A percentile compares a stretch with the other conserved stretches of the same genome.
phyloP scores from a whole-genome alignment of 441 rosid species.

The Bocquillonia castaneifolia region DNA sequence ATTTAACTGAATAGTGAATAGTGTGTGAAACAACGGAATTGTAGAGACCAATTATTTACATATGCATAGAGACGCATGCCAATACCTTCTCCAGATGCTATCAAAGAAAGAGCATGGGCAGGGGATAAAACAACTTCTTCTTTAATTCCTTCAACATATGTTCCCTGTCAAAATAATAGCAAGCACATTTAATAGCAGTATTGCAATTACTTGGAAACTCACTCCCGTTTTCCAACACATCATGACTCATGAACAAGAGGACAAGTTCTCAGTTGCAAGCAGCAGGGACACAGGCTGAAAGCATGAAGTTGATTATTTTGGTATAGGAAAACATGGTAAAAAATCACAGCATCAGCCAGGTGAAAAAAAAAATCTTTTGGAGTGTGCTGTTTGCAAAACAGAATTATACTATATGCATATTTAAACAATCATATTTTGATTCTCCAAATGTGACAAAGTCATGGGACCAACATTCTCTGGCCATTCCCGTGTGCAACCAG shows the following conservation, averaged over 20 bases:
- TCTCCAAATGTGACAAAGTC: background rate
- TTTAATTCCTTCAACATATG: slow-evolving; percentile 61
- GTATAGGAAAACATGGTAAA: background rate
- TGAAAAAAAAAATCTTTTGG: background rate
- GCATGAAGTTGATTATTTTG: background rate
- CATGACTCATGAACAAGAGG: background rate
- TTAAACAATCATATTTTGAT: background rate
- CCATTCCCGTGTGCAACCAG: background rate
- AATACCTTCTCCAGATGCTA: slow-evolving; percentile 79
- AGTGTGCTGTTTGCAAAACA: background rate
- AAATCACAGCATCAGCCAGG: background rate
- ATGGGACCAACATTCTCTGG: no score
- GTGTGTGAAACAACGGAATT: background rate
- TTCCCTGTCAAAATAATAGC: slow-evolving; percentile 38
- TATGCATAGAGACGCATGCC: no score
- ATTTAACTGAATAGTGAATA: background rate
- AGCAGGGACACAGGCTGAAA: background rate
- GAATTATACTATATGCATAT: background rate
- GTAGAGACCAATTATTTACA: slow-evolving; percentile 3
- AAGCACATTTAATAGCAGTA: slow-evolving; percentile 14
- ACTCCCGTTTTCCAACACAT: slow-evolving; percentile 7
- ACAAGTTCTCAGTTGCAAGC: background rate
- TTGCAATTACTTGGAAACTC: slow-evolving; percentile 4
- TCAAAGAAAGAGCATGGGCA: slow-evolving; percentile 69
- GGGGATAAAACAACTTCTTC: slow-evolving; percentile 75